These are phyloP conservation scores for Rhodotorula sp. DNA, from an alignment of 1,284 basidiomycete genomes.

Conservation along the genomic window DNA sequence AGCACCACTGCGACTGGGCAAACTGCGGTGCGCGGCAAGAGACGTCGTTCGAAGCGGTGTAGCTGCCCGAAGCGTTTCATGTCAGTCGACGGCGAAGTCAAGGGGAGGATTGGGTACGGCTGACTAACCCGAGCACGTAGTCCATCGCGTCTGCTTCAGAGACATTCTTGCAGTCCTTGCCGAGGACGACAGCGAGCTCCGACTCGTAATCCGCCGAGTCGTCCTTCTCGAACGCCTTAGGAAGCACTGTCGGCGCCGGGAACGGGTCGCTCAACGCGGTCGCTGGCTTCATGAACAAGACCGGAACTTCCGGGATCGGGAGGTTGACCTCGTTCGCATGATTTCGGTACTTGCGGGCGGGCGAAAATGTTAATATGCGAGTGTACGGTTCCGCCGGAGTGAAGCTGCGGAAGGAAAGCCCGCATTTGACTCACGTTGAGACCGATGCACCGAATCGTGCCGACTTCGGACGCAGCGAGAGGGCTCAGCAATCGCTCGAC, in stretches of 20 bases:
- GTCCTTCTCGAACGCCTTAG: constrained; percentile 34
- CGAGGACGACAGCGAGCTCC: constrained; percentile 80
- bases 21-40: constrained; percentile 46
- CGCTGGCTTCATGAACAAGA: constrained; percentile 45
- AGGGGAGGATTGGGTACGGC: too few relatives aligned
- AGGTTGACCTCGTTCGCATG: constrained; percentile 48
- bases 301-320: constrained; percentile 41
- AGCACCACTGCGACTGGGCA: constrained; percentile 50
- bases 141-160: constrained; percentile 68
- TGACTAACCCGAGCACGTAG: constrained; percentile 33
- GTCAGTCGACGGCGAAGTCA: background rate
- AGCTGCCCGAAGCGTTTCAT: background rate
- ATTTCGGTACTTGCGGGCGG: constrained; percentile 46
- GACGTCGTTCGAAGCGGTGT: constrained; percentile 52
- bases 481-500: constrained; percentile 49
- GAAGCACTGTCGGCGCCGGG: constrained; percentile 35
- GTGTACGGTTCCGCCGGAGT: background rate
- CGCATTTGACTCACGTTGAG: constrained; percentile 18
- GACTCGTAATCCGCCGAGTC: constrained; percentile 46
- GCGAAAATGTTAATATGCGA: background rate
- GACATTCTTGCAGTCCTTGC: constrained; percentile 77
- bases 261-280: constrained; percentile 39
- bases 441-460: constrained; percentile 37
- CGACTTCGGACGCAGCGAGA: constrained; percentile 42
- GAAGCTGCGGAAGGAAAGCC: background rate